These are phyloP conservation scores for Pachyrhizus erosus DNA, from an alignment of 306 rosid species.

Conservation along the genomic window DNA sequence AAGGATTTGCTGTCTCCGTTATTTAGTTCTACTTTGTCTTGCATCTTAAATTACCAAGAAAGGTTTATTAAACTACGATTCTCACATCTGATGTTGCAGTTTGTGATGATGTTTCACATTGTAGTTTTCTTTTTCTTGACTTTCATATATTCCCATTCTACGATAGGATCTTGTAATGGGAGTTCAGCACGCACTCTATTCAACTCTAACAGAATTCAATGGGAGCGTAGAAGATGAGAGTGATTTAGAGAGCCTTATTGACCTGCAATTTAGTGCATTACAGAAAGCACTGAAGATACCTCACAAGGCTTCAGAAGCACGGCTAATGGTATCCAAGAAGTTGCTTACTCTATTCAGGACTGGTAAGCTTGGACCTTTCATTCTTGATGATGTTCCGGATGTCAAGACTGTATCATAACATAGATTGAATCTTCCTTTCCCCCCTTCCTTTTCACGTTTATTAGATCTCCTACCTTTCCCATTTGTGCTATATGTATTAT, in stretches of 20 bases:
- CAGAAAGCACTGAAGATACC: slow-evolving; percentile 85
- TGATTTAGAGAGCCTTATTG: slow-evolving; percentile 73
- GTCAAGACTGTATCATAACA: slow-evolving; percentile 31
- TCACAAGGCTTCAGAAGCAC: slow-evolving; percentile 80
- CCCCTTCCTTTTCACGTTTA: background rate
- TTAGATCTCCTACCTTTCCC: slow-evolving; percentile 1
- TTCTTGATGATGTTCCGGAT: slow-evolving; percentile 85
- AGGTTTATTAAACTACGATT: slow-evolving; percentile 11
- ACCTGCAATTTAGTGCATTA: slow-evolving; percentile 73
- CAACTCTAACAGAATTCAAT: slow-evolving; percentile 47
- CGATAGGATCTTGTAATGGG: slow-evolving; percentile 68
- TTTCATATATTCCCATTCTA: background rate
- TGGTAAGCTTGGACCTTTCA: slow-evolving; percentile 86
- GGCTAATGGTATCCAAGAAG: slow-evolving; percentile 88
- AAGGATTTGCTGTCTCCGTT: background rate
- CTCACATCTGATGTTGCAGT: slow-evolving; percentile 44
- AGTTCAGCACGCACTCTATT: slow-evolving; percentile 69
- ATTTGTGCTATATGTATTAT: slow-evolving; percentile 13
- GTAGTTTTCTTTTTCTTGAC: background rate
- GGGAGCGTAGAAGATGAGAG: slow-evolving; percentile 61
- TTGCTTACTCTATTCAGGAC: slow-evolving; percentile 79
- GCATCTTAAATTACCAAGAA: slow-evolving; percentile 13
- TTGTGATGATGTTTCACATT: slow-evolving; percentile 21
- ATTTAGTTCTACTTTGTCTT: background rate
- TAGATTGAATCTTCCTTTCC: background rate